Conservation (phyloP, 345 rosid species). For the Citrus sp. region DNA sequence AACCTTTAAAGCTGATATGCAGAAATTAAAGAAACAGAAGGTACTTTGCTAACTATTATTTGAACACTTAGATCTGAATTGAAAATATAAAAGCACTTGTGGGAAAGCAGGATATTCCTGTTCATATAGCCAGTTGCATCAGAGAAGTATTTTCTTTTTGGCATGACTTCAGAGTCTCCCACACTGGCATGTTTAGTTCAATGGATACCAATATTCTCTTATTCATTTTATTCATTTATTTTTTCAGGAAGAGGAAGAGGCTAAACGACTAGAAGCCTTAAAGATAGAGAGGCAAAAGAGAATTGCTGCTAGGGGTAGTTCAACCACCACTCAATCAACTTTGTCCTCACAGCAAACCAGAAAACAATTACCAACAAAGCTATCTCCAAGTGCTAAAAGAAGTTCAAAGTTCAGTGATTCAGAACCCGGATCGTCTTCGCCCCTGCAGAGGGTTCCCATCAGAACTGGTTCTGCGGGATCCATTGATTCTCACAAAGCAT, state of each 20-base stretch:
- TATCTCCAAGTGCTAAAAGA: conserved; percentile 60
- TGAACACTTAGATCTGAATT: neutral
- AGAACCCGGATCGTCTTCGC: conserved; percentile 70
- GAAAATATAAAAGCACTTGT: neutral
- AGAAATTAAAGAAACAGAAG: conserved; percentile 93
- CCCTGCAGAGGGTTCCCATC: conserved; percentile 54
- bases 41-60: conserved; percentile 30
- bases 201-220: neutral
- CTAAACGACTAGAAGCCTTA: conserved; percentile 69
- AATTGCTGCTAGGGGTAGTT: conserved; percentile 69
- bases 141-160: neutral
- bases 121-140: conserved; percentile 9
- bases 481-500: conserved; percentile 40
- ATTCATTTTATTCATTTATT: neutral
- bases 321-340: conserved; percentile 42
- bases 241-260: conserved; percentile 77
- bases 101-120: neutral
- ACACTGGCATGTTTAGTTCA: neutral
- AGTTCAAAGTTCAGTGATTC: conserved; percentile 81
- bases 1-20: conserved; percentile 86
- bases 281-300: conserved; percentile 85
- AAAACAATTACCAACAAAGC: conserved; percentile 53
- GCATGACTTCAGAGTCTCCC: neutral
- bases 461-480: conserved; percentile 54
- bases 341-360: conserved; percentile 41